phyloP scores from a whole-genome alignment of 2,329 filamentous ascomycete genomes.

The Alternaria sp. region DNA sequence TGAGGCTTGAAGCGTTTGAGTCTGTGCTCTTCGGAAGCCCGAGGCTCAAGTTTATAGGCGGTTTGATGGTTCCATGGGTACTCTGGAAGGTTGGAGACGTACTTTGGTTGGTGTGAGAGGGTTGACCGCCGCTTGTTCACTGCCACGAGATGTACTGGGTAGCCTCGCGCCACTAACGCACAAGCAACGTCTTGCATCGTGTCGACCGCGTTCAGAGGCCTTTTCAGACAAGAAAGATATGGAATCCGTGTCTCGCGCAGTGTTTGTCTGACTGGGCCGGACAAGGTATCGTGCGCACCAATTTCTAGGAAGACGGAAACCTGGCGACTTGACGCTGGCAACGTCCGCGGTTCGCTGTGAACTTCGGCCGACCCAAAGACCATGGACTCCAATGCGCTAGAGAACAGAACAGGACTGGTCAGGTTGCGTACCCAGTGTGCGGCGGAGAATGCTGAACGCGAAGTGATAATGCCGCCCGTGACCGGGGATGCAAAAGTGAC shows the following conservation, averaged over 20 bases:
- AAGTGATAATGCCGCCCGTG: not conserved
- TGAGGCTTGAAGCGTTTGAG: conserved; percentile 16
- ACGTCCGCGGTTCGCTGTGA: not conserved
- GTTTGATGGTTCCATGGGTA: not conserved
- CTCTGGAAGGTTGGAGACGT: not conserved
- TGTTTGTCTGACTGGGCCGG: conserved; percentile 51
- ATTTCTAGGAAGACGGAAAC: conserved; percentile 26
- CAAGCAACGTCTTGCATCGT: conserved; percentile 23
- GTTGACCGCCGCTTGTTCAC: conserved; percentile 14
- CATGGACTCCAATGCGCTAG: conserved; percentile 15
- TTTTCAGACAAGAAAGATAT: conserved; percentile 19
- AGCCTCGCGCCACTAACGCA: conserved; percentile 19
- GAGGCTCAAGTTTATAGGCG: not conserved
- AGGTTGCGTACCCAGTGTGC: conserved; percentile 35
- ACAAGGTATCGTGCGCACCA: conserved; percentile 51
- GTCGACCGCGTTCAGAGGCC: conserved; percentile 15
- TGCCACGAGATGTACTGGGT: conserved; percentile 13
- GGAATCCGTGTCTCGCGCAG: conserved; percentile 23
- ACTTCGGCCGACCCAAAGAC: not conserved
- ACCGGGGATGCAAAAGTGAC: conserved; percentile 6
- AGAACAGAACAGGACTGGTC: conserved; percentile 28
- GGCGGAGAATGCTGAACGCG: not conserved
- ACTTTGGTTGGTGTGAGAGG: not conserved
- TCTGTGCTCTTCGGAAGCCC: conserved; percentile 4
- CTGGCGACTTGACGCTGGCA: not conserved